Evolutionary conservation across 768 basidiomycete genomes (phyloP).

Genomic region (Tulasnella sp.): DNA sequence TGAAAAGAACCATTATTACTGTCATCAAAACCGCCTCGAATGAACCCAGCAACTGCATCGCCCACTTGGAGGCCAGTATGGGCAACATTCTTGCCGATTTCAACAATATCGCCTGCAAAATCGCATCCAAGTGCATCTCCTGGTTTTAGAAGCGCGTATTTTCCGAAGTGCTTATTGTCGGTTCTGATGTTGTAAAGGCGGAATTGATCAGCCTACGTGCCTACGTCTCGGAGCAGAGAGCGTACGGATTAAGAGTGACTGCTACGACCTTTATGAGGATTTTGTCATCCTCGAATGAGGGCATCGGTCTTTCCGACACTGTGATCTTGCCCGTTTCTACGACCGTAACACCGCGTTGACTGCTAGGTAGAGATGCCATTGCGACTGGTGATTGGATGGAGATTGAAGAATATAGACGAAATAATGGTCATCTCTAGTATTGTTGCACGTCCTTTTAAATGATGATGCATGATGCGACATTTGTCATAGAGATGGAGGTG

Average conservation of each 20-base stretch:
- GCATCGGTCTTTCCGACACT: slow-evolving; percentile 9
- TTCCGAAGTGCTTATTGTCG: slow-evolving; percentile 16
- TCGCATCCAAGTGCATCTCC: slow-evolving; percentile 18
- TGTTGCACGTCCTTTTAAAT: no score
- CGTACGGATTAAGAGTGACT: slow-evolving; percentile 19
- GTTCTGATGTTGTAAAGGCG: not conserved
- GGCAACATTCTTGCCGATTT: slow-evolving; percentile 18
- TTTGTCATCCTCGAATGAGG: not conserved
- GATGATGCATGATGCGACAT: no score
- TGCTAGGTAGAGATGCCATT: no score
- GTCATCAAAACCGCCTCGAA: slow-evolving; percentile 16
- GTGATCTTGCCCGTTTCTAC: no score
- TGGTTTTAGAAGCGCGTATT: slow-evolving; percentile 14
- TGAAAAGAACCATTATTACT: slow-evolving; percentile 19
- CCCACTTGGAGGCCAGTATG: slow-evolving; percentile 19
- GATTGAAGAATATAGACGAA: no score
- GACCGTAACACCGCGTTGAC: no score
- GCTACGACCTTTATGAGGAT: slow-evolving; percentile 17
- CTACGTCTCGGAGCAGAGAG: not conserved
- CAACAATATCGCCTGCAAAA: slow-evolving; percentile 20
- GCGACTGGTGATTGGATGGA: no score
- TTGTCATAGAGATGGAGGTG: no score
- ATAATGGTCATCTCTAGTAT: no score
- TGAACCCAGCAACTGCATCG: slow-evolving; percentile 19
- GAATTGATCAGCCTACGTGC: not conserved